Percentiles rank a stretch among this genome's conserved stretches.
phyloP scores from a whole-genome alignment of 805 yeast genomes.

The Wickerhamiella slavikovae region DNA sequence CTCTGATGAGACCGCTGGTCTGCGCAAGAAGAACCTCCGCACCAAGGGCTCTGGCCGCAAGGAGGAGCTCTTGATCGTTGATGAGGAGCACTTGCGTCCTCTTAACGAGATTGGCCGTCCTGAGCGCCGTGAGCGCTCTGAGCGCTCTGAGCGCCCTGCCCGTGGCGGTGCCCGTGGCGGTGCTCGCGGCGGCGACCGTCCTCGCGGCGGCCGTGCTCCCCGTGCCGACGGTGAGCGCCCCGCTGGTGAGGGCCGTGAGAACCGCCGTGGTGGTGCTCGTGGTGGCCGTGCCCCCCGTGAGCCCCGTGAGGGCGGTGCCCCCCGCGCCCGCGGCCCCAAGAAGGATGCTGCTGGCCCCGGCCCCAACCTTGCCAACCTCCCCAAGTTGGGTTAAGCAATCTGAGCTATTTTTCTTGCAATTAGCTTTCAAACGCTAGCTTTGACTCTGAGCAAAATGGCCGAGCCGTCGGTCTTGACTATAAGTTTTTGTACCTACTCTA shows the following conservation, averaged over 20 bases:
- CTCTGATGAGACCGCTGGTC: conserved; percentile 30
- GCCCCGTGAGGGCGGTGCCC: conserved; percentile 6
- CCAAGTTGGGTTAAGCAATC: conserved; percentile 8
- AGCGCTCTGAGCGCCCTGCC: conserved; percentile 13
- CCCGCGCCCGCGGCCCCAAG: conserved; percentile 10
- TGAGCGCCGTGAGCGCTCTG: conserved; percentile 30
- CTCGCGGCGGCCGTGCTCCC: not conserved
- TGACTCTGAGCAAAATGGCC: not conserved
- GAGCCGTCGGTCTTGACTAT: too few species aligned
- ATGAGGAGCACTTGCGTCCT: conserved; percentile 12
- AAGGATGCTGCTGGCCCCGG: conserved; percentile 3
- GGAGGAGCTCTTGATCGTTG: conserved; percentile 41
- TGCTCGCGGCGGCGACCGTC: conserved; percentile 7
- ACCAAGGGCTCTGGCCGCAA: conserved; percentile 59
- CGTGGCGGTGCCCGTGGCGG: not conserved
- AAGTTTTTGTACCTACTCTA: too few species aligned
- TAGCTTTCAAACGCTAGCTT: not conserved
- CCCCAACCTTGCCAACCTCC: conserved; percentile 11
- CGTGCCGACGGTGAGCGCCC: conserved; percentile 15
- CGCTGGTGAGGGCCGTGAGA: conserved; percentile 12
- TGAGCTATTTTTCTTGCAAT: not conserved
- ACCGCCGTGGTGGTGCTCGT: conserved; percentile 6
- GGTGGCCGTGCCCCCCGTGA: conserved; percentile 2
- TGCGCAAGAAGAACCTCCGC: conserved; percentile 46
- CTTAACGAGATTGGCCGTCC: conserved; percentile 4